Conservation (phyloP, 495 filamentous ascomycete genomes). For the Physcia stellaris region DNA sequence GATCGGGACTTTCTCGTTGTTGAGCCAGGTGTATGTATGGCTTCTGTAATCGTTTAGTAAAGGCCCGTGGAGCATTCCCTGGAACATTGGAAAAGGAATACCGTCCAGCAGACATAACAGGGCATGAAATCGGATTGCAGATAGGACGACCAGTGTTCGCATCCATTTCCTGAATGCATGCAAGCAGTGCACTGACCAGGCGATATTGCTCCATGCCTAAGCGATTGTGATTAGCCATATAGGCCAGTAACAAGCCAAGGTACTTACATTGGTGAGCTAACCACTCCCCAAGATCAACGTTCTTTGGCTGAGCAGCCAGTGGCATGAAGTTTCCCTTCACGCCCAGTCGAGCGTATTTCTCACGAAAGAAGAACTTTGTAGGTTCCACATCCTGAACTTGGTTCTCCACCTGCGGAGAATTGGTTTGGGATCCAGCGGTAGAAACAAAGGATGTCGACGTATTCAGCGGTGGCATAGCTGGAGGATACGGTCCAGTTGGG, state of each 20-base stretch:
- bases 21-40: constrained; percentile 86
- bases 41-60: constrained; percentile 27
- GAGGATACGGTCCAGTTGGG: constrained; percentile 32
- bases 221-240: no score
- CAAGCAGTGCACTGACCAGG: constrained; percentile 68
- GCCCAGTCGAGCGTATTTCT: constrained; percentile 69
- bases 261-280: constrained; percentile 77
- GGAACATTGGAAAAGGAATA: constrained; percentile 34
- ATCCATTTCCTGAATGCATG: constrained; percentile 68
- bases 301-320: constrained; percentile 73
- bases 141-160: constrained; percentile 52
- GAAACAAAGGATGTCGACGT: constrained; percentile 46
- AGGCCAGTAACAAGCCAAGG: no score
- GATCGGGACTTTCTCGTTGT: constrained; percentile 44
- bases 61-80: constrained; percentile 4
- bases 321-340: constrained; percentile 97
- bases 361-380: constrained; percentile 58
- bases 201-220: constrained; percentile 68
- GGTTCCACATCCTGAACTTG: constrained; percentile 35
- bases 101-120: constrained; percentile 83
- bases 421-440: constrained; percentile 33
- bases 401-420: constrained; percentile 32
- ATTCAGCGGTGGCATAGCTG: constrained; percentile 35
- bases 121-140: constrained; percentile 72
- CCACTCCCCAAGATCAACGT: constrained; percentile 87